Conservation (phyloP, 345 rosid genomes). For the Aquilaria malaccensis region DNA sequence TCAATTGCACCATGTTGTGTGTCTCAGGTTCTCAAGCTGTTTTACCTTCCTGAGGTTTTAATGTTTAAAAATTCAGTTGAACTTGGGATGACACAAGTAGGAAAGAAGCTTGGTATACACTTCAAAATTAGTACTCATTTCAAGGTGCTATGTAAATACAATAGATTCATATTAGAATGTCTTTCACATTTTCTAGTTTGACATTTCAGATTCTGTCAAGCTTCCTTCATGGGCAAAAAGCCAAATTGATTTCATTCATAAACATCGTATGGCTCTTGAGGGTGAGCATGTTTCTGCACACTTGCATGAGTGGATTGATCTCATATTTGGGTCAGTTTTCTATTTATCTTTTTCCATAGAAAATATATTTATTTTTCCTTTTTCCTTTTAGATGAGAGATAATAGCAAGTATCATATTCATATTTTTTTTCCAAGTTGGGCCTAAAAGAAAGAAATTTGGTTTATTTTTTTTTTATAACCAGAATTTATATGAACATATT, state of each 20-base stretch:
- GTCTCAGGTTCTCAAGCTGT: slow-evolving; percentile 87
- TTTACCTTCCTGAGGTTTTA: slow-evolving; percentile 90
- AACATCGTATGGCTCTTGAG: slow-evolving; percentile 91
- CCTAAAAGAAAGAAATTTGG: neutral
- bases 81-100: slow-evolving; percentile 89
- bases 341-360: neutral
- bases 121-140: neutral
- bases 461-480: neutral
- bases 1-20: slow-evolving; percentile 8
- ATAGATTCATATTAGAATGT: too few relatives aligned
- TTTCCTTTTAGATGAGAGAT: neutral
- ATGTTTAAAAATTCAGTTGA: slow-evolving; percentile 81
- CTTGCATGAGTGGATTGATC: slow-evolving; percentile 99
- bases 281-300: slow-evolving; percentile 93
- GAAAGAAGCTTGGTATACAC: slow-evolving; percentile 84
- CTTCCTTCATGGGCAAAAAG: slow-evolving; percentile 97
- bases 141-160: too few relatives aligned
- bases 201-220: slow-evolving; percentile 64
- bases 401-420: too few relatives aligned
- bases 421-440: neutral
- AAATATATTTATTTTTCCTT: slow-evolving; percentile 1
- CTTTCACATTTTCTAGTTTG: neutral
- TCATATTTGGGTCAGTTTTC: slow-evolving; percentile 75
- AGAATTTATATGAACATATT: slow-evolving; percentile 12
- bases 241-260: slow-evolving; percentile 88